Conservation (phyloP, 495 filamentous ascomycete species). For the Neurospora africana region DNA sequence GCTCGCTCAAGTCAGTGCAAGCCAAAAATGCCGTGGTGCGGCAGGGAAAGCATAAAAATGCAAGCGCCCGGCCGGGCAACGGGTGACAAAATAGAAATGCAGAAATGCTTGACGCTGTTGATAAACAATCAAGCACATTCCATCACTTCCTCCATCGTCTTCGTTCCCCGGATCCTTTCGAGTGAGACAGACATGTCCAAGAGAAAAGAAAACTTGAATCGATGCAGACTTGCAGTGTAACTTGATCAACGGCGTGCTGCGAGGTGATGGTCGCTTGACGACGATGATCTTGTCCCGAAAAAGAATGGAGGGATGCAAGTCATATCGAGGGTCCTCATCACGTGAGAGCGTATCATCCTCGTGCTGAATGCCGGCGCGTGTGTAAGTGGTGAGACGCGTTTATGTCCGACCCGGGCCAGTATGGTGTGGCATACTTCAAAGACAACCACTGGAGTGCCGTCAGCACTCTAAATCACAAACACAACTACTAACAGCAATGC, state of each 20-base stretch:
- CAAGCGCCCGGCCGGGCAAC: background rate
- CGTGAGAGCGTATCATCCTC: conserved; percentile 14
- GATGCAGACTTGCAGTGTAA: background rate
- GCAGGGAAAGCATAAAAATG: background rate
- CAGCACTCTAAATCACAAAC: background rate
- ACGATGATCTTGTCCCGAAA: background rate
- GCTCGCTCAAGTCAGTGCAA: background rate
- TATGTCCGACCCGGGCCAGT: background rate
- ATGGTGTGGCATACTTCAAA: background rate
- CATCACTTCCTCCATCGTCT: background rate
- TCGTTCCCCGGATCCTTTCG: background rate
- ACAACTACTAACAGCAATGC: background rate
- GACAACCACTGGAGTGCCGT: background rate
- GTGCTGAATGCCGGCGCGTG: conserved; percentile 2
- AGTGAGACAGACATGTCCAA: background rate
- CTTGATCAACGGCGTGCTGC: background rate
- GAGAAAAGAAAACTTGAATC: background rate
- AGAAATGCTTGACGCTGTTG: background rate
- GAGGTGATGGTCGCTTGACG: background rate
- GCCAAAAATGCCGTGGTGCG: background rate
- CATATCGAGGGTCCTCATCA: conserved; percentile 1
- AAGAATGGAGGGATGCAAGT: background rate
- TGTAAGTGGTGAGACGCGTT: conserved; percentile 5
- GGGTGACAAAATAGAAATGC: background rate
- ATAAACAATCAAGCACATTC: background rate